Evolutionary conservation across 2,329 filamentous ascomycete species (phyloP).

Genomic region (Penicillium rolfsii): DNA sequence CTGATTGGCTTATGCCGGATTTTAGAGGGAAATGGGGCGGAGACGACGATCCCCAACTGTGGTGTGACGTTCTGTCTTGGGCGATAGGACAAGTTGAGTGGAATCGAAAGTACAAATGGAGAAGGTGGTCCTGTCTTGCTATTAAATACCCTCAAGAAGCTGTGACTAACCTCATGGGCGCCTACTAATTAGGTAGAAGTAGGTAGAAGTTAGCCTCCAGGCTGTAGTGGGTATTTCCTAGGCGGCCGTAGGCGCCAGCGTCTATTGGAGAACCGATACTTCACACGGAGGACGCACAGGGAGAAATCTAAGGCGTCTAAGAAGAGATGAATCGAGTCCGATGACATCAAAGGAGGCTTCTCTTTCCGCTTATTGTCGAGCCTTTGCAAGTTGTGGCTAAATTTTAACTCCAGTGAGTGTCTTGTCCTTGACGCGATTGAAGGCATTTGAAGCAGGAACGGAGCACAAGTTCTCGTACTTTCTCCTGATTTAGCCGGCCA

Average conservation of each 20-base stretch:
- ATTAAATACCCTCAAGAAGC: background rate
- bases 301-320: background rate
- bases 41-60: background rate
- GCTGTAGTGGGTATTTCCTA: slow-evolving; percentile 2
- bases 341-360: background rate
- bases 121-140: background rate
- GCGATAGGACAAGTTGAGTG: background rate
- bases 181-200: background rate
- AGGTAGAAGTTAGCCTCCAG: background rate
- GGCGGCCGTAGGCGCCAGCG: slow-evolving; percentile 8
- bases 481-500: background rate
- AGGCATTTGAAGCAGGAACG: background rate
- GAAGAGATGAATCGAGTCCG: background rate
- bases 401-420: background rate
- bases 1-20: background rate
- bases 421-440: background rate
- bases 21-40: background rate
- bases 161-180: background rate
- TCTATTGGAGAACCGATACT: background rate
- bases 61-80: background rate
- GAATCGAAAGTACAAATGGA: background rate
- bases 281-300: background rate
- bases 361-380: background rate
- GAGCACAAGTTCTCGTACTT: background rate
- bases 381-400: background rate